Evolutionary conservation across 2,329 filamentous ascomycete genomes (phyloP).

Genomic region (Fusarium xyrophilum): DNA sequence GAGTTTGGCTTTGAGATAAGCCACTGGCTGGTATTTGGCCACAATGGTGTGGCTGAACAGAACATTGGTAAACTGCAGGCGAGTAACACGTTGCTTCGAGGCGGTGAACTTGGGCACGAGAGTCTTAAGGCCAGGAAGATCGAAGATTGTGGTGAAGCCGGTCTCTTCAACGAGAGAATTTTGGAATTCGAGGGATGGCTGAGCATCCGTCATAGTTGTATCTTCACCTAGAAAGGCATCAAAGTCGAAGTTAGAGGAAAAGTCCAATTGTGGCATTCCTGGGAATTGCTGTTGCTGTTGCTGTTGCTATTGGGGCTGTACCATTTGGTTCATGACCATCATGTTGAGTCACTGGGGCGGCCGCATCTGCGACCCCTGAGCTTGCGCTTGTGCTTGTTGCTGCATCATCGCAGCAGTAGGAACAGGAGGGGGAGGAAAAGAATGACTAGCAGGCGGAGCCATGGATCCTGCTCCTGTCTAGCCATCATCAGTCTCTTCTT

Average conservation of each 20-base stretch:
- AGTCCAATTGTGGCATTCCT: background rate
- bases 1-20: slow-evolving; percentile 65
- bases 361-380: background rate
- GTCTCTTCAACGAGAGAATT: slow-evolving; percentile 65
- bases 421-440: background rate
- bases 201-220: slow-evolving; percentile 47
- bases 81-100: slow-evolving; percentile 66
- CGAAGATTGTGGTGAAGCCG: slow-evolving; percentile 67
- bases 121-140: slow-evolving; percentile 64
- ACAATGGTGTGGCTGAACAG: slow-evolving; percentile 64
- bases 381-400: background rate
- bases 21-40: slow-evolving; percentile 65
- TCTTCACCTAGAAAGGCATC: slow-evolving; percentile 36
- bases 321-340: background rate
- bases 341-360: background rate
- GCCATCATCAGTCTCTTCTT: slow-evolving; percentile 87
- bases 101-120: slow-evolving; percentile 58
- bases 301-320: background rate
- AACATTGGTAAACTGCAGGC: slow-evolving; percentile 58
- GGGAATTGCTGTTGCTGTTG: background rate
- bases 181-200: slow-evolving; percentile 44
- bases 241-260: background rate
- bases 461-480: slow-evolving; percentile 73
- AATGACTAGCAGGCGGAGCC: background rate
- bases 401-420: background rate